Conservation (phyloP, 345 rosid genomes). For the Adansonia digitata region DNA sequence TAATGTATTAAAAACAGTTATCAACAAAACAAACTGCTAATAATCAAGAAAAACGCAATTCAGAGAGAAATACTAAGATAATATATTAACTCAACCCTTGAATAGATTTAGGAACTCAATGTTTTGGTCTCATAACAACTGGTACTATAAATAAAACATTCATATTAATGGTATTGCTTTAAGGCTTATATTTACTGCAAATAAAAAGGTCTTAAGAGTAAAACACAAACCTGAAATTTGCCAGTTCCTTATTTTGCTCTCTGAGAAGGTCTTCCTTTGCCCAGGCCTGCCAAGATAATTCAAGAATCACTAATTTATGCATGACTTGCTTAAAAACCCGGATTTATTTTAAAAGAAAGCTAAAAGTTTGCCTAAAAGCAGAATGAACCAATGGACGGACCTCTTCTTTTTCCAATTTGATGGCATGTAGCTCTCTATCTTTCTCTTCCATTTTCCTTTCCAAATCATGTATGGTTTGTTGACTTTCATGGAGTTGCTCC, state of each 20-base stretch:
- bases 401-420: slow-evolving; percentile 81
- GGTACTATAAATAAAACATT: background rate
- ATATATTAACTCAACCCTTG: background rate
- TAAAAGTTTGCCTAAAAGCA: background rate
- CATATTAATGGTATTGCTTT: background rate
- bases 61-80: background rate
- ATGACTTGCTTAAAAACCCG: background rate
- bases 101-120: background rate
- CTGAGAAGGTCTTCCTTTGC: slow-evolving; percentile 86
- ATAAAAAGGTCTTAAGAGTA: background rate
- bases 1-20: background rate
- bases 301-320: slow-evolving; percentile 2
- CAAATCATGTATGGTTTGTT: slow-evolving; percentile 52
- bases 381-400: slow-evolving; percentile 33
- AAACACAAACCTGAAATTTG: slow-evolving; percentile 52
- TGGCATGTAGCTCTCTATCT: slow-evolving; percentile 75
- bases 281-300: slow-evolving; percentile 60
- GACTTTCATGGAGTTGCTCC: slow-evolving; percentile 78
- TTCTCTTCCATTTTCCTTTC: slow-evolving; percentile 83
- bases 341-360: background rate
- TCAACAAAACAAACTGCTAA: background rate
- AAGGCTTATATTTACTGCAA: background rate
- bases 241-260: slow-evolving; percentile 86
- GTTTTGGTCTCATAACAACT: background rate
- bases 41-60: background rate